phyloP scores from a whole-genome alignment of 805 yeast species.

The Ogataea minuta region DNA sequence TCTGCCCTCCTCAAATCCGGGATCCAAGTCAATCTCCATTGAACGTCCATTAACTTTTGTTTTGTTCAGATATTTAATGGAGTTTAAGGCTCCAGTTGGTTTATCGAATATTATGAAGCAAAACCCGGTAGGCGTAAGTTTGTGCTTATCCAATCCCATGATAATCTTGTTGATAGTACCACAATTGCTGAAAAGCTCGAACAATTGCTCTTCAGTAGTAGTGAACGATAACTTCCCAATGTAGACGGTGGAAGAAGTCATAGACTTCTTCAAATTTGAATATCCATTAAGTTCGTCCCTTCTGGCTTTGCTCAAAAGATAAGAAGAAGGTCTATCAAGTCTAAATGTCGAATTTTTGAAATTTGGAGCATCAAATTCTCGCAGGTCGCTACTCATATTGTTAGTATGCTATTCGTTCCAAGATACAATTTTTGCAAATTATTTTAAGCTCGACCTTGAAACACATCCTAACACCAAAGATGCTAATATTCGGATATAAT shows the following conservation, averaged over 20 bases:
- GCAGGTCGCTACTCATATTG: conserved; percentile 26
- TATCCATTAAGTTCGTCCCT: conserved; percentile 48
- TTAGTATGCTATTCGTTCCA: no score
- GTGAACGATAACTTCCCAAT: conserved; percentile 88
- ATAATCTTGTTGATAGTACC: conserved; percentile 78
- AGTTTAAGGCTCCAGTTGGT: conserved; percentile 71
- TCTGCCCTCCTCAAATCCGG: conserved; percentile 93
- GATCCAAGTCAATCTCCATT: conserved; percentile 87
- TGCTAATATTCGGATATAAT: no score
- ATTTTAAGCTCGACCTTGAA: no score
- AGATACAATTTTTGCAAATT: no score
- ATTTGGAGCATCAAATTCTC: conserved; percentile 50
- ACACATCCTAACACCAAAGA: no score
- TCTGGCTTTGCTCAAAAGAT: conserved; percentile 65
- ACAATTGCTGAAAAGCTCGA: conserved; percentile 79
- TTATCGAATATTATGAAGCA: conserved; percentile 81
- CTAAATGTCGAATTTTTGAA: conserved; percentile 65
- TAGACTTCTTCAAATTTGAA: conserved; percentile 63
- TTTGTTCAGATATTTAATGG: conserved; percentile 77
- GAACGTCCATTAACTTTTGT: conserved; percentile 82
- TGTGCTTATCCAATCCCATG: conserved; percentile 92
- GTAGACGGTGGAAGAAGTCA: conserved; percentile 73
- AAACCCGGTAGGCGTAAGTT: conserved; percentile 94
- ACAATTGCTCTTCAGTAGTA: conserved; percentile 93
- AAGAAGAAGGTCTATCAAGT: conserved; percentile 69